These are phyloP conservation scores for Reutealis trisperma DNA, from an alignment of 345 rosid genomes.

Conservation along the genomic window DNA sequence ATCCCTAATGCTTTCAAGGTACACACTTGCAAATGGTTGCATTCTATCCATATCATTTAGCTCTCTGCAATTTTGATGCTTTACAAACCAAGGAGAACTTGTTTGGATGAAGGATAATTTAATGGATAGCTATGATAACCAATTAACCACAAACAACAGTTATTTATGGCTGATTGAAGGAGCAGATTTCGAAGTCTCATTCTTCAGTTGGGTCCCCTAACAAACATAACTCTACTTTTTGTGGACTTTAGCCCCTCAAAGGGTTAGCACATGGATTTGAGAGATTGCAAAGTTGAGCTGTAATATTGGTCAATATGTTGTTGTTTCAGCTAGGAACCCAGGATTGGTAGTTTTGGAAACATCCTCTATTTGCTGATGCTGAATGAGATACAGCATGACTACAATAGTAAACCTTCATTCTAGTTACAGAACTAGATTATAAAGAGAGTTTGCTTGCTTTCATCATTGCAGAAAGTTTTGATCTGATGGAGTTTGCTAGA, in stretches of 20 bases:
- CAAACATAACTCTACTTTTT: background rate
- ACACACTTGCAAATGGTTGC: slow-evolving; percentile 9
- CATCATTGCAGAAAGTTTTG: background rate
- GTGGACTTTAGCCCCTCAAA: background rate
- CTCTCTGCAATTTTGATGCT: too few relatives aligned
- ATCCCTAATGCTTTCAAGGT: slow-evolving; percentile 96
- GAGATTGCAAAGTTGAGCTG: background rate
- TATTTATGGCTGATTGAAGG: background rate
- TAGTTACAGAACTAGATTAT: background rate
- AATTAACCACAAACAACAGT: background rate
- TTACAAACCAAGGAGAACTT: background rate
- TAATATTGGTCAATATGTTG: background rate
- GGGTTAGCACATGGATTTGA: background rate
- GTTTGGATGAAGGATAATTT: background rate
- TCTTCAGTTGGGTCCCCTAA: background rate
- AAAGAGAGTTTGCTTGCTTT: background rate
- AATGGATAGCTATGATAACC: background rate
- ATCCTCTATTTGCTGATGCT: background rate
- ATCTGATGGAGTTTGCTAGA: background rate
- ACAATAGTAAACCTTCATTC: background rate
- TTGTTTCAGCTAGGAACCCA: background rate
- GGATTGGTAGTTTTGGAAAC: background rate
- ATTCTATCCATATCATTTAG: background rate
- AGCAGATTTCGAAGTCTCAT: background rate
- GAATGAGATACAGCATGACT: background rate